Evolutionary conservation across 2,329 filamentous ascomycete species (phyloP), one percentile per base, ranked within the genome.

Genomic region (Cytospora piceae): DNA sequence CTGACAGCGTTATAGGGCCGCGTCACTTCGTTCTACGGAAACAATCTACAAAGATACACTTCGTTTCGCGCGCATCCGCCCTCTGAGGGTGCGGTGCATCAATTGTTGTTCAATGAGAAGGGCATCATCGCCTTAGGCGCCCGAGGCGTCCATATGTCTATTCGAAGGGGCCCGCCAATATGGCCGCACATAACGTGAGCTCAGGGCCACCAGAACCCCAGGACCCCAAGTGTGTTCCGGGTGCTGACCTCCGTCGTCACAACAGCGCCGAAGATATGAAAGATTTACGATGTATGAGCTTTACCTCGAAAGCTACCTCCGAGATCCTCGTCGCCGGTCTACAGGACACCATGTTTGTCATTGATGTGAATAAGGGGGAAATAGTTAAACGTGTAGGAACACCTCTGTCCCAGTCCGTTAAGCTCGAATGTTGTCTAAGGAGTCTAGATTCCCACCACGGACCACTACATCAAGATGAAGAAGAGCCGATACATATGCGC

Each of bases 271-370:
- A 87, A 32, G 90, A 90, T 64, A 96, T 98, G 90, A 87, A 85
- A 69, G 92, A 97, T 74, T 81, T 99, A 69, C 87, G 88, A 71
- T 98, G 95, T 77, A 98, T 98, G 93, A 94, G 91, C 75, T 97
- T 96, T 75, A 96, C 93, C 1, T 93, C 92, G 32, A 93, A 93
- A 73, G 90, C 90, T 11, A 92, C 91, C 31, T 85, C 87, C 17
- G 91, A 96, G 73, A 89, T 99, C 65, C 81, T 99, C 24, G 91
- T 94, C 39, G 95, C 93, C 56, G 95, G 95, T 56, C 87, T 90
- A 70, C 95, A 99, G 77, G 86, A 90, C 63, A 85, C 85, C 58
- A 96, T 99, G 91, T 91, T 97, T 74, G 89, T 87, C 24, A 83
- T 90, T 68, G 87, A 90, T 74, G 82, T 88, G 58, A 82, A 83